A percentile compares a stretch with the other conserved stretches of the same genome.
These are phyloP conservation scores for Fusarium graminum DNA, from an alignment of 2,329 filamentous ascomycete genomes.

Conservation along the genomic window DNA sequence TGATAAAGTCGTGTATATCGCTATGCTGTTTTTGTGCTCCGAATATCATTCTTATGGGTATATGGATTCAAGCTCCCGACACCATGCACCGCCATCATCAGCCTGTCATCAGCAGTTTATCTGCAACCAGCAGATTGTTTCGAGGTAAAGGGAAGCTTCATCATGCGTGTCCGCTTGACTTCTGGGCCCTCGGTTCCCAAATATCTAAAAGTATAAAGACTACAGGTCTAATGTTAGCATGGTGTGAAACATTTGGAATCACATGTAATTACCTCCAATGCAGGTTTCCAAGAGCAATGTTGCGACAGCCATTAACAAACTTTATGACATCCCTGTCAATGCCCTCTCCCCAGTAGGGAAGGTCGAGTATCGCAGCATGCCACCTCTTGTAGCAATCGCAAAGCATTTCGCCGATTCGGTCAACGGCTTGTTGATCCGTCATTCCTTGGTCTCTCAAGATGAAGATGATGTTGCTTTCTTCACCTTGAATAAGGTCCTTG, in stretches of 20 bases:
- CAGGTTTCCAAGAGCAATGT: conserved; percentile 25
- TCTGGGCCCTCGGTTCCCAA: conserved; percentile 18
- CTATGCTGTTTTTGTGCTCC: too few relatives aligned
- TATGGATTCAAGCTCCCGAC: too few relatives aligned
- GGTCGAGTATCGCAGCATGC: conserved; percentile 21
- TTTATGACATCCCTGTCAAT: conserved; percentile 33
- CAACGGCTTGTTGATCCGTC: conserved; percentile 27
- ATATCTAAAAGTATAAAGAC: conserved; percentile 25
- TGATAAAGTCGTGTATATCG: too few relatives aligned
- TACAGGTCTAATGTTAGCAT: not conserved
- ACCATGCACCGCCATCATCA: too few relatives aligned
- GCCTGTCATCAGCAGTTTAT: too few relatives aligned
- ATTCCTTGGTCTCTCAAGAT: conserved; percentile 29
- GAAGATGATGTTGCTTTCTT: conserved; percentile 32
- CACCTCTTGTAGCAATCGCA: conserved; percentile 30
- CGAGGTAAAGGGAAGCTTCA: conserved; percentile 19
- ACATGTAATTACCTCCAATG: conserved; percentile 18
- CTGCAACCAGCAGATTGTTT: not conserved
- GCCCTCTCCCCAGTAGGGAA: conserved; percentile 27
- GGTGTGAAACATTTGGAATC: fast-evolving
- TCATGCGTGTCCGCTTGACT: conserved; percentile 28
- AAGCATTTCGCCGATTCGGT: conserved; percentile 29
- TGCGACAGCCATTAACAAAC: conserved; percentile 29
- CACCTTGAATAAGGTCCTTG: conserved; percentile 27
- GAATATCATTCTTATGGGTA: too few relatives aligned